phyloP scores from a whole-genome alignment of 2,329 filamentous ascomycete genomes.

The Penicillium sp. region DNA sequence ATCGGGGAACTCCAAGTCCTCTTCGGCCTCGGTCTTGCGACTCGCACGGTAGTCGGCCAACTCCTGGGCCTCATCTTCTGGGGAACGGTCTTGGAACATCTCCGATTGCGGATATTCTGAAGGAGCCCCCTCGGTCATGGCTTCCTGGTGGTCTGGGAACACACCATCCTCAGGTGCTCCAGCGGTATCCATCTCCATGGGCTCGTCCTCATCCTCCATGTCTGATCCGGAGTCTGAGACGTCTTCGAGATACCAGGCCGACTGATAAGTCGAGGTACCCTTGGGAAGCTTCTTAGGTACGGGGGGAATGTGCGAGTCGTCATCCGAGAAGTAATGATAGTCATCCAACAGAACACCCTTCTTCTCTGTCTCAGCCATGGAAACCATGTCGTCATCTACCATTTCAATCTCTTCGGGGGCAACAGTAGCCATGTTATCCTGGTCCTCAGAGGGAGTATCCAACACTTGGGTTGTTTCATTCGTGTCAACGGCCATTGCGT shows the following conservation, averaged over 20 bases:
- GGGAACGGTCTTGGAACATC: constrained; percentile 76
- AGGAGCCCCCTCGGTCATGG: constrained; percentile 70
- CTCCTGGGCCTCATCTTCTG: constrained; percentile 79
- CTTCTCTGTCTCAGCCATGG: constrained; percentile 55
- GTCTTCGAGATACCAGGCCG: constrained; percentile 86
- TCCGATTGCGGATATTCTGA: constrained; percentile 94
- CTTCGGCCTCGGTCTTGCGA: constrained; percentile 75
- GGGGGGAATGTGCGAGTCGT: constrained; percentile 60
- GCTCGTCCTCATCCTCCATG: constrained; percentile 66
- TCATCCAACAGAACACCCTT: constrained; percentile 94
- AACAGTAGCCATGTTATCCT: constrained; percentile 76
- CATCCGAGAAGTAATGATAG: constrained; percentile 96
- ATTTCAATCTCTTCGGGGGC: constrained; percentile 84
- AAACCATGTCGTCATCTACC: constrained; percentile 61
- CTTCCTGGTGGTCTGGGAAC: constrained; percentile 52
- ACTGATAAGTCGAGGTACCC: constrained; percentile 90
- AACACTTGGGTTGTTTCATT: constrained; percentile 52
- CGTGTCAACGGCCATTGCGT: constrained; percentile 68
- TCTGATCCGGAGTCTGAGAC: constrained; percentile 84
- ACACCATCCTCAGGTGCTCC: constrained; percentile 78
- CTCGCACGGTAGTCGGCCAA: constrained; percentile 76
- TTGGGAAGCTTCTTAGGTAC: constrained; percentile 74
- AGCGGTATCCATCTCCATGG: constrained; percentile 53
- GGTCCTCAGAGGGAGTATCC: constrained; percentile 71
- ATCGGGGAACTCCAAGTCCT: constrained; percentile 94